phyloP scores from a whole-genome alignment of 1,139 yeast genomes.

The Blastobotrys aristatus region DNA sequence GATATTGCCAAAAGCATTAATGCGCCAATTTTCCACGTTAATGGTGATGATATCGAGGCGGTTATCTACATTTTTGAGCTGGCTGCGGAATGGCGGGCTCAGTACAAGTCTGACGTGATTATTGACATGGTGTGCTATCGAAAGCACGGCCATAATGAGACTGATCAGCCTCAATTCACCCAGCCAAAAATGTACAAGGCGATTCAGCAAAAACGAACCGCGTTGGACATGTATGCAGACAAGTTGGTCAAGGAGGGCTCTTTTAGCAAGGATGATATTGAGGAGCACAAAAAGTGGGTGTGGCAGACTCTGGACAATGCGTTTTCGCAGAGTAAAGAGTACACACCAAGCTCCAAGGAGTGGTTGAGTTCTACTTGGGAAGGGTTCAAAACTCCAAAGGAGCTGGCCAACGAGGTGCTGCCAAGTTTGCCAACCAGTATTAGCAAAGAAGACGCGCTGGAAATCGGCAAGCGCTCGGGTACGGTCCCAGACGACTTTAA shows the following conservation, averaged over 20 bases:
- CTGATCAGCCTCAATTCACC: slow-evolving; percentile 96
- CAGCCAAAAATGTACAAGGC: slow-evolving; percentile 92
- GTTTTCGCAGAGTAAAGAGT: slow-evolving; percentile 76
- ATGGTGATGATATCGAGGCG: slow-evolving; percentile 78
- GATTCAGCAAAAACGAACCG: slow-evolving; percentile 81
- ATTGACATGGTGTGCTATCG: slow-evolving; percentile 96
- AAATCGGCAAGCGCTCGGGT: slow-evolving; percentile 69
- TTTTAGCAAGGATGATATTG: slow-evolving; percentile 78
- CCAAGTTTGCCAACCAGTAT: slow-evolving; percentile 95
- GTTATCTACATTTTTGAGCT: slow-evolving; percentile 81
- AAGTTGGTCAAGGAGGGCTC: slow-evolving; percentile 77
- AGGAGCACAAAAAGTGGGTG: slow-evolving; percentile 94
- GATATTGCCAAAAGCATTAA: slow-evolving; percentile 92
- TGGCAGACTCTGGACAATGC: slow-evolving; percentile 89
- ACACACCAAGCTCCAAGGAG: slow-evolving; percentile 85
- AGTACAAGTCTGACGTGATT: slow-evolving; percentile 89
- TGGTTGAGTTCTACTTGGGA: slow-evolving; percentile 99
- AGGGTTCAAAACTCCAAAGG: slow-evolving; percentile 93
- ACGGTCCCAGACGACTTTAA: slow-evolving; percentile 79
- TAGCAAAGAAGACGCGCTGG: slow-evolving; percentile 59
- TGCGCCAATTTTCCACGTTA: slow-evolving; percentile 97
- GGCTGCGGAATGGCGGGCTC: slow-evolving; percentile 97
- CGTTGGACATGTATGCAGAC: slow-evolving; percentile 73
- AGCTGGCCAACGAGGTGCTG: slow-evolving; percentile 85
- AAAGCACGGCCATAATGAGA: slow-evolving; percentile 96